Conservation (phyloP, 305 asterid genomes). For the Solanum hybrid region DNA sequence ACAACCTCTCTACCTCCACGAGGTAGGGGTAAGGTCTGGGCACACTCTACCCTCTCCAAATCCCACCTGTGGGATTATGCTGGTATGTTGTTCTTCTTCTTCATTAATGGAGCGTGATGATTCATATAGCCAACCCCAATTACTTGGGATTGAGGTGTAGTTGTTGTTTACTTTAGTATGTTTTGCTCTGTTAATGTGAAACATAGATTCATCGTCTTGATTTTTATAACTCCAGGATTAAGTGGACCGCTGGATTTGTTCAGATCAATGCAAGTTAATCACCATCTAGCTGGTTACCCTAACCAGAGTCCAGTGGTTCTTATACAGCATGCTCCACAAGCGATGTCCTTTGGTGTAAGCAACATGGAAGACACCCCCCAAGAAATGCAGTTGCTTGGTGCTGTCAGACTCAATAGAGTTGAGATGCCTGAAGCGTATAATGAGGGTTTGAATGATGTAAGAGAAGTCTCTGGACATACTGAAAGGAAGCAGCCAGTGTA, state of each 20-base stretch:
- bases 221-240: background rate
- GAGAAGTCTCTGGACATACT: background rate
- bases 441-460: background rate
- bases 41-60: background rate
- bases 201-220: background rate
- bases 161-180: background rate
- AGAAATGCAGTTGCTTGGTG: background rate
- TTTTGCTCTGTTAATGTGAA: background rate
- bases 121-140: background rate
- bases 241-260: background rate
- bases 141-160: background rate
- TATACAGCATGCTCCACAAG: background rate
- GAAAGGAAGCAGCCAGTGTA: background rate
- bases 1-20: background rate
- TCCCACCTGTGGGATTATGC: background rate
- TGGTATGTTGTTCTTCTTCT: background rate
- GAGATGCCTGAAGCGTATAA: background rate
- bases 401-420: background rate
- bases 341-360: background rate
- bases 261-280: constrained; percentile 2
- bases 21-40: background rate
- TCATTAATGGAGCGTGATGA: background rate
- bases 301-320: background rate
- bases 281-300: background rate
- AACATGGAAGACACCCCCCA: background rate